A percentile compares a stretch with the other conserved stretches of the same genome.
phyloP scores from a whole-genome alignment of 306 rosid genomes.

The Cucumis sativus region Cucumber_9930_V3 NC_026656.2:19470001-19470500 shows the following conservation, averaged over 20 bases:
- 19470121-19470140: not conserved
- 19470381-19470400: too few relatives aligned
- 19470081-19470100: not conserved
- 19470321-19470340: not conserved
- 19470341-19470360: not conserved
- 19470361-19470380: too few relatives aligned
- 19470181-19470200: constrained; percentile 3
- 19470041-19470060: not conserved
- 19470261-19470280: not conserved
- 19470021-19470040: not conserved
- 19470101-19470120: not conserved
- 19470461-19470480: too few relatives aligned
- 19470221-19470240: not conserved
- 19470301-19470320: not conserved
- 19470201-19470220: not conserved
- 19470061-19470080: not conserved
- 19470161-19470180: not conserved
- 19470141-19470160: not conserved
- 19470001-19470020: not conserved
- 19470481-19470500: too few relatives aligned
- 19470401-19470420: too few relatives aligned
- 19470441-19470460: too few relatives aligned
- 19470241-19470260: not conserved
- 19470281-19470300: not conserved
- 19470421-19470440: too few relatives aligned